Percentiles rank a stretch among this genome's conserved stretches.
phyloP scores from a whole-genome alignment of 2,329 filamentous ascomycete species.

The Penicillium paneum region DNA sequence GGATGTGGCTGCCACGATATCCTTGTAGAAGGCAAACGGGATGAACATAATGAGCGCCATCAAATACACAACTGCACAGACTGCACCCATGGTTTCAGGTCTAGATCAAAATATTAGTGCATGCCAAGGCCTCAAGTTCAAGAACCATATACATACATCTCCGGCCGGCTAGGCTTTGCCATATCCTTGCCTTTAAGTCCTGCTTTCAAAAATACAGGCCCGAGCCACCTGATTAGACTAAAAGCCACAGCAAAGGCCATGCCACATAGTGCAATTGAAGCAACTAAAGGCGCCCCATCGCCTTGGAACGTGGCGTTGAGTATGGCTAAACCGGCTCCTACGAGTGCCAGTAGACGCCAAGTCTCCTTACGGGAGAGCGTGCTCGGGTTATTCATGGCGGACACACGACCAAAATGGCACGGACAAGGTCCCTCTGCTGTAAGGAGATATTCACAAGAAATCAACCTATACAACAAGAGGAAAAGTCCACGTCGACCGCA shows the following conservation, averaged over 20 bases:
- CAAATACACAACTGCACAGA: slow-evolving; percentile 90
- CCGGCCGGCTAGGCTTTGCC: slow-evolving; percentile 69
- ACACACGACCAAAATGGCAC: not conserved
- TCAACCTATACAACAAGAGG: not conserved
- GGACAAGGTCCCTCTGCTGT: not conserved
- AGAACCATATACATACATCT: slow-evolving; percentile 58
- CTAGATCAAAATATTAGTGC: slow-evolving; percentile 38
- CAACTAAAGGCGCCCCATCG: slow-evolving; percentile 84
- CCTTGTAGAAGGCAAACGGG: slow-evolving; percentile 96
- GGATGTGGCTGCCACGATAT: slow-evolving; percentile 91
- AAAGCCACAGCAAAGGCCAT: slow-evolving; percentile 80
- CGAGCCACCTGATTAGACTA: slow-evolving; percentile 89
- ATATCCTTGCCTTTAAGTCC: slow-evolving; percentile 89
- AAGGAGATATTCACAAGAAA: slow-evolving; percentile 7
- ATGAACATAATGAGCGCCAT: slow-evolving; percentile 87
- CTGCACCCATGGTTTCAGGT: slow-evolving; percentile 92
- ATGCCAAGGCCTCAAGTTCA: not conserved
- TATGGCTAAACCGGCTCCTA: slow-evolving; percentile 67
- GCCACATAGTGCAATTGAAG: slow-evolving; percentile 80
- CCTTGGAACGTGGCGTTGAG: slow-evolving; percentile 75
- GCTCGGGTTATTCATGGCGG: slow-evolving; percentile 33
- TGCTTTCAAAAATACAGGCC: slow-evolving; percentile 79
- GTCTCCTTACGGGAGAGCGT: slow-evolving; percentile 54
- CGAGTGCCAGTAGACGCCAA: slow-evolving; percentile 60
- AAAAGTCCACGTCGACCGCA: slow-evolving; percentile 16